Evolutionary conservation across 2,329 filamentous ascomycete genomes (phyloP).

Genomic region (Colletotrichum sansevieriae): DNA sequence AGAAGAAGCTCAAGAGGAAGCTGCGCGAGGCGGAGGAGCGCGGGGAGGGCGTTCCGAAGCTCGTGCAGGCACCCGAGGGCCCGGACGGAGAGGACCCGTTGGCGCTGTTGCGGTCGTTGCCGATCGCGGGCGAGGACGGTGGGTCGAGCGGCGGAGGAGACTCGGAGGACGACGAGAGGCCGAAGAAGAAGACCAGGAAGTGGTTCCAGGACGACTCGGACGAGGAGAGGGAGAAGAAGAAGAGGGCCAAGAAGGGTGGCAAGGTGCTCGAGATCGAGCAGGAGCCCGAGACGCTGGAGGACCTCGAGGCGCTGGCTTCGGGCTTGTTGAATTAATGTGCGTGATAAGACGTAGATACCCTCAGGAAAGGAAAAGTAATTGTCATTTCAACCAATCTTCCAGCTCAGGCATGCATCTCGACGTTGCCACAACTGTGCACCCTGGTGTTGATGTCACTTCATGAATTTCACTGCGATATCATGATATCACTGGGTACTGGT

Average conservation of each 20-base stretch:
- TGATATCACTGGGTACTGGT: background rate
- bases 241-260: slow-evolving; percentile 60
- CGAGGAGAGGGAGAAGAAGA: slow-evolving; percentile 53
- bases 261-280: slow-evolving; percentile 72
- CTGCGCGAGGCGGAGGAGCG: slow-evolving; percentile 70
- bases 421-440: no score
- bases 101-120: slow-evolving; percentile 69
- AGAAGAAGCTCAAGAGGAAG: slow-evolving; percentile 82
- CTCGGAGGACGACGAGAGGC: slow-evolving; percentile 44
- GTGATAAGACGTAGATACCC: slow-evolving; percentile 49
- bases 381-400: background rate
- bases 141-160: slow-evolving; percentile 53
- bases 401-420: background rate
- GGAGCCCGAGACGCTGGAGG: slow-evolving; percentile 83
- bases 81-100: slow-evolving; percentile 65
- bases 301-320: slow-evolving; percentile 81
- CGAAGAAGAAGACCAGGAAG: slow-evolving; percentile 78
- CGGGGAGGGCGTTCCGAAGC: slow-evolving; percentile 48
- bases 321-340: slow-evolving; percentile 66
- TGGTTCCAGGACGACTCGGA: slow-evolving; percentile 80
- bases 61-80: slow-evolving; percentile 51
- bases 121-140: slow-evolving; percentile 57
- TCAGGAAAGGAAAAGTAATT: slow-evolving; percentile 29
- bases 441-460: no score
- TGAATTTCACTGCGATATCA: background rate